Evolutionary conservation across 2,329 filamentous ascomycete species (phyloP).

Genomic region (Daldinia eschscholtzii): DNA sequence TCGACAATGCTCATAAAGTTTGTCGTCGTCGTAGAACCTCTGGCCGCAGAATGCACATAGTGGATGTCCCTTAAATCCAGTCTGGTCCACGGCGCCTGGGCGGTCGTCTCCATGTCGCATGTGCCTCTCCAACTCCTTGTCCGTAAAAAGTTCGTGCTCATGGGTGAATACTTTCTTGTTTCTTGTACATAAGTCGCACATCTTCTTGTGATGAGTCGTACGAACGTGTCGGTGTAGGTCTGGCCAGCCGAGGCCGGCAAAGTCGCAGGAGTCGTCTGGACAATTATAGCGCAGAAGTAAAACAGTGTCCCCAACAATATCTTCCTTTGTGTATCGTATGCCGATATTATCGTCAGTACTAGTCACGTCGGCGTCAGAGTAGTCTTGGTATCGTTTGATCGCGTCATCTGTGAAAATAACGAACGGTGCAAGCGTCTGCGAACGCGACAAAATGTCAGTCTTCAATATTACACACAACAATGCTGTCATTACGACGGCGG

Average conservation of each 20-base stretch:
- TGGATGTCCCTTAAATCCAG: conserved; percentile 95
- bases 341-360: conserved; percentile 87
- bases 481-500: background rate
- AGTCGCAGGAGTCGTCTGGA: conserved; percentile 81
- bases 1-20: conserved; percentile 92
- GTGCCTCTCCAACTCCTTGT: conserved; percentile 84
- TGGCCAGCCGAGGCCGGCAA: conserved; percentile 79
- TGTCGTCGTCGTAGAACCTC: conserved; percentile 95
- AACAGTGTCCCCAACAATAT: conserved; percentile 92
- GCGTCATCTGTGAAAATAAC: conserved; percentile 94
- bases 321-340: conserved; percentile 88
- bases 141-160: conserved; percentile 92
- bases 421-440: conserved; percentile 74
- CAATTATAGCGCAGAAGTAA: conserved; percentile 94
- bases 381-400: conserved; percentile 88
- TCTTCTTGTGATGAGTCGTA: conserved; percentile 81
- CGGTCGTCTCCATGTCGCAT: conserved; percentile 92
- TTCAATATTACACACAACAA: background rate
- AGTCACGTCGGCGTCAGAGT: conserved; percentile 77
- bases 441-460: conserved; percentile 15
- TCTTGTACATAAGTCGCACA: conserved; percentile 67
- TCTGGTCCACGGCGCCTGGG: conserved; percentile 90
- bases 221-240: conserved; percentile 86
- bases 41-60: conserved; percentile 92
- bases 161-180: conserved; percentile 99